A percentile compares a stretch with the other conserved stretches of the same genome.
phyloP scores from a whole-genome alignment of 2,329 filamentous ascomycete genomes.

The Diaporthe helianthi region DNA sequence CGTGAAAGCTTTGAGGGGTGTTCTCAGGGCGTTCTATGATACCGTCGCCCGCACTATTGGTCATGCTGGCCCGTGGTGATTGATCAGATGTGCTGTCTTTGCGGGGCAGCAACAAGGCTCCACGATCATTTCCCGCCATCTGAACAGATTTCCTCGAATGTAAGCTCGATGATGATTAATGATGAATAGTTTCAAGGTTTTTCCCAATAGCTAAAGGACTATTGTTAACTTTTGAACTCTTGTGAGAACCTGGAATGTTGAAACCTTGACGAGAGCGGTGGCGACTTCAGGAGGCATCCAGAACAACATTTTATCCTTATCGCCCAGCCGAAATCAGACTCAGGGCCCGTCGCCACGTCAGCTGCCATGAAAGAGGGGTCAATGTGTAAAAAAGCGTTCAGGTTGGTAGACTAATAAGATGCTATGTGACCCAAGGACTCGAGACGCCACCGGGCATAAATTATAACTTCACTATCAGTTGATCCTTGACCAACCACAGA shows the following conservation, averaged over 20 bases:
- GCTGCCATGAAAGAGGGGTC: background rate
- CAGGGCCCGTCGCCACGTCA: rapidly evolving
- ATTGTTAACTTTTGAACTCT: background rate
- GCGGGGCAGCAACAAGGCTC: no score
- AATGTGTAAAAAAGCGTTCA: background rate
- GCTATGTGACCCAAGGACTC: no score
- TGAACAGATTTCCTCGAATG: no score
- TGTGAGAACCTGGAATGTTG: background rate
- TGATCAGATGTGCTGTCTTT: no score
- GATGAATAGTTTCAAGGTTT: no score
- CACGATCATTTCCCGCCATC: no score
- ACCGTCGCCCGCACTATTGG: no score
- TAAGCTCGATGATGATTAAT: background rate
- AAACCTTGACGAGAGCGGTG: background rate
- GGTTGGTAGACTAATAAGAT: no score
- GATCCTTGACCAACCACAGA: background rate
- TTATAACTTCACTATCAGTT: no score
- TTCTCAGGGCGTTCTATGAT: no score
- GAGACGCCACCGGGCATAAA: no score
- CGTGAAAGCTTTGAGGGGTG: background rate
- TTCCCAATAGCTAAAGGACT: background rate
- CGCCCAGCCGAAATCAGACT: background rate
- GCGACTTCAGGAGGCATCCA: background rate
- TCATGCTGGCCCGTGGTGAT: background rate
- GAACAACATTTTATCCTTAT: no score